Base-by-base conservation (phyloP, 371 early-diverging fungal genomes). In the Syncephalastrum sp. region DNA sequence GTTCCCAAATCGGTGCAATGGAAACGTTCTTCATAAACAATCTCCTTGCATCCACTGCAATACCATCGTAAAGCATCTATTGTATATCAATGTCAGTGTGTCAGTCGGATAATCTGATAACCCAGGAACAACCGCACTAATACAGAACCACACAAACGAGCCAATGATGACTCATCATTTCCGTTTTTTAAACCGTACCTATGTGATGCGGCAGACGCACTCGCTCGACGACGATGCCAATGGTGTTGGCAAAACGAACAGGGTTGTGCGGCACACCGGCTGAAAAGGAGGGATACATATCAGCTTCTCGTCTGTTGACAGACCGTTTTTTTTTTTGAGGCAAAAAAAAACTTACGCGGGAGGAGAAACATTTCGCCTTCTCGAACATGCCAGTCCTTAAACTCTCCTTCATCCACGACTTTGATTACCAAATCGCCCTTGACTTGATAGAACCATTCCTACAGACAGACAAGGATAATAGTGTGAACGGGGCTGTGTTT, bases 391-490 rank as follows among this genome's bases (percentile, higher is more conserved):
- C 95, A 82, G 80, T 96, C 94, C 59, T 79, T 87, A 60, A 89
- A 87, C 60, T 86, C 86, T 54, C 84, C 82, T 53, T 85, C 79
- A 25, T 91, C 92, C 1, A 91, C 91, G 46, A 96, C 82, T 60
- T 89, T 95, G 48, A 98, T 81, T 19, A 91, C 57, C 89, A 96
- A 87, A 47, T 87, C 84, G 4, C 98, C 98, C 73, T 92, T 90
- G 77, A 90, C 71, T 73, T 97, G 97, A 74, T 89, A 94, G 73
- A 98, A 98, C 91, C 93, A 97, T 70, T 98, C 98, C 87, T 92
- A 64, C 42, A n/a, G 15, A 42, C 19, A 49, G 3, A 21, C 25
- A 24, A 44, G n/a, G 50, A 2, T 21, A 2, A 21, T 10, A 21
- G 24, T 54, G 21, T 49, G 14, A 25, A 33, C 16, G 25, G 23